Conservation (phyloP, 169 alveolate genomes). For the Plasmodium gaboni region DNA sequence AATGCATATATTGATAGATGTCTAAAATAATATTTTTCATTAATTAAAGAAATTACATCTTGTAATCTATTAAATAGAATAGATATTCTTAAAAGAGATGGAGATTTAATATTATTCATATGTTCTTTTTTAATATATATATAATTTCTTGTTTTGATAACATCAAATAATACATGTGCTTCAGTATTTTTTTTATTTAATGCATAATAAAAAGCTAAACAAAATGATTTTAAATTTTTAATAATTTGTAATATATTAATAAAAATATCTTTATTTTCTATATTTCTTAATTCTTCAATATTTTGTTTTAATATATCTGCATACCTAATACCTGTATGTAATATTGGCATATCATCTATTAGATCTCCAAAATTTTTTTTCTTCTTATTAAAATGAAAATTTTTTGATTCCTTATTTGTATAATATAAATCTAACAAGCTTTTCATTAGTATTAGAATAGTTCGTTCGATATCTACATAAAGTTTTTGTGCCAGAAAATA, state of each 20-base stretch:
- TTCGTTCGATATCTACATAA: constrained; percentile 57
- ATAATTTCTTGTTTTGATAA: constrained; percentile 80
- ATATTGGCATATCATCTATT: constrained; percentile 49
- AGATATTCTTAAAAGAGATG: constrained; percentile 75
- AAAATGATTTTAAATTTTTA: constrained; percentile 78
- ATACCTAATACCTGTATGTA: constrained; percentile 76
- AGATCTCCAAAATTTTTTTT: constrained; percentile 33
- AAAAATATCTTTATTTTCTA: constrained; percentile 70
- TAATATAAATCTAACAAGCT: constrained; percentile 13
- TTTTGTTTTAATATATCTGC: constrained; percentile 84
- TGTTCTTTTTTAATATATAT: constrained; percentile 27
- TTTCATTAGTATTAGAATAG: constrained; percentile 37
- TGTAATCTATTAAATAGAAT: constrained; percentile 79
- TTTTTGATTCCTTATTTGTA: constrained; percentile 13
- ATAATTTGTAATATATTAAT: constrained; percentile 82
- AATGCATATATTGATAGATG: constrained; percentile 59
- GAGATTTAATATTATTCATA: constrained; percentile 24
- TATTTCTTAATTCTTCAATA: constrained; percentile 75
- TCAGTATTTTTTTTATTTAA: constrained; percentile 77
- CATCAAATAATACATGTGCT: constrained; percentile 82
- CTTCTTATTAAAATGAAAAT: constrained; percentile 7
- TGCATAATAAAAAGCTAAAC: constrained; percentile 80
- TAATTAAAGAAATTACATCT: constrained; percentile 29
- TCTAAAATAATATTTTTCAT: constrained; percentile 42
- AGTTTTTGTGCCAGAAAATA: constrained; percentile 33